Percentiles rank a stretch among this genome's conserved stretches.
Conservation (phyloP, 495 filamentous ascomycete genomes). For the Hyaloscypha bicolor region DNA sequence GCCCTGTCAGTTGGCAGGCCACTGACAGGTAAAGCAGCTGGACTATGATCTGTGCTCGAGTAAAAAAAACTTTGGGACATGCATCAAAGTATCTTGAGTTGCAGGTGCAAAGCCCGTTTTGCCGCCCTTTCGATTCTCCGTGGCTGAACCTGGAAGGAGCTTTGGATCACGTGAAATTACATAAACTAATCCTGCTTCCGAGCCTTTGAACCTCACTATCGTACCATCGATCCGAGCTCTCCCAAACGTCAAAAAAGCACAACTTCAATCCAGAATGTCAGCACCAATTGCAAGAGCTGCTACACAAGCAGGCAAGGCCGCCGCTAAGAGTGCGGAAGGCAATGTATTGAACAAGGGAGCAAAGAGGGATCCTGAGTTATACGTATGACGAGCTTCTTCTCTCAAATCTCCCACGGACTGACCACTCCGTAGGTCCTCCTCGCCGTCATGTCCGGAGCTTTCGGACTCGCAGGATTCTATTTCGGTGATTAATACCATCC, state of each 20-base stretch:
- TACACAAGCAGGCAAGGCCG: slow-evolving; percentile 40
- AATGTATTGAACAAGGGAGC: slow-evolving; percentile 62
- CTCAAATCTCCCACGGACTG: not conserved
- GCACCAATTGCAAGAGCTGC: slow-evolving; percentile 54
- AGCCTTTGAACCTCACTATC: slow-evolving; percentile 24
- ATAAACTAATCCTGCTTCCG: too few species aligned
- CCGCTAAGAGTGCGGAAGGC: slow-evolving; percentile 12
- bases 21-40: not conserved
- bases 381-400: slow-evolving; percentile 53
- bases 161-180: too few species aligned
- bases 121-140: not conserved
- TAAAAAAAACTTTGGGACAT: not conserved
- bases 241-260: slow-evolving; percentile 14
- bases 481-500: slow-evolving; percentile 54
- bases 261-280: slow-evolving; percentile 46
- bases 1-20: not conserved
- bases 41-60: not conserved
- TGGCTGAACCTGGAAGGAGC: not conserved
- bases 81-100: not conserved
- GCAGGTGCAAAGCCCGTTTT: not conserved
- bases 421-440: slow-evolving; percentile 69
- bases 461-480: slow-evolving; percentile 86
- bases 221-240: slow-evolving; percentile 35
- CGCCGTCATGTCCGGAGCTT: slow-evolving; percentile 87
- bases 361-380: slow-evolving; percentile 80